Conservation (phyloP, 352 stramenopile species). For the Pythium brachiatum region DNA sequence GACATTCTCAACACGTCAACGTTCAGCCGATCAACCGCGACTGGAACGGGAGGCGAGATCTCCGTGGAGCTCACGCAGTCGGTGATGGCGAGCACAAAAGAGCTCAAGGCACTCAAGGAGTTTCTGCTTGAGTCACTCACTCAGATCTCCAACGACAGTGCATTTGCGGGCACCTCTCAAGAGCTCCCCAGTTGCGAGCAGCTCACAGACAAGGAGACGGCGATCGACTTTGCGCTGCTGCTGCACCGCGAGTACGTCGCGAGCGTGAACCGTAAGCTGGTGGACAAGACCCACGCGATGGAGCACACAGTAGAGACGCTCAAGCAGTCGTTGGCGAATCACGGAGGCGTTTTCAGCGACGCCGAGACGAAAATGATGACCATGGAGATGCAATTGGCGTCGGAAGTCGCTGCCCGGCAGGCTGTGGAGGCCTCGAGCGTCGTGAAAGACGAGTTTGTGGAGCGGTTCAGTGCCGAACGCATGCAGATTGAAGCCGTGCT, state of each 20-base stretch:
- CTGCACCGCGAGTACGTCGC: conserved; percentile 61
- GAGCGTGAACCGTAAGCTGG: conserved; percentile 35
- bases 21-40: conserved; percentile 13
- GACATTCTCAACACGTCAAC: conserved; percentile 57
- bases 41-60: conserved; percentile 29
- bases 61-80: conserved; percentile 56
- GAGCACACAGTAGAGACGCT: conserved; percentile 29
- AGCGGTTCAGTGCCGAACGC: conserved; percentile 45
- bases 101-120: conserved; percentile 72
- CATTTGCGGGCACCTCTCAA: conserved; percentile 14
- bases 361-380: conserved; percentile 38
- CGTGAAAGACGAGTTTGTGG: conserved; percentile 46
- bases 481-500: conserved; percentile 53
- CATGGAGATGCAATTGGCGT: conserved; percentile 40
- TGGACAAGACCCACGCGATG: conserved; percentile 28
- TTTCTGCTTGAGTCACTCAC: conserved; percentile 61
- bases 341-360: conserved; percentile 31
- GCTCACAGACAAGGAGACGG: conserved; percentile 38
- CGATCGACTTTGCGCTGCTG: conserved; percentile 55
- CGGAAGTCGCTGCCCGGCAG: conserved; percentile 30
- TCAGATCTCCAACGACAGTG: conserved; percentile 32
- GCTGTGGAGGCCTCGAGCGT: conserved; percentile 34
- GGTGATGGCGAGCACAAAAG: conserved; percentile 61
- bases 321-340: conserved; percentile 29
- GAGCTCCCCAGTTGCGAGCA: conserved; percentile 21